A percentile compares a stretch with the other conserved stretches of the same genome.
phyloP scores from a whole-genome alignment of 2,329 filamentous ascomycete genomes.

The Aspergillus fructus region DNA sequence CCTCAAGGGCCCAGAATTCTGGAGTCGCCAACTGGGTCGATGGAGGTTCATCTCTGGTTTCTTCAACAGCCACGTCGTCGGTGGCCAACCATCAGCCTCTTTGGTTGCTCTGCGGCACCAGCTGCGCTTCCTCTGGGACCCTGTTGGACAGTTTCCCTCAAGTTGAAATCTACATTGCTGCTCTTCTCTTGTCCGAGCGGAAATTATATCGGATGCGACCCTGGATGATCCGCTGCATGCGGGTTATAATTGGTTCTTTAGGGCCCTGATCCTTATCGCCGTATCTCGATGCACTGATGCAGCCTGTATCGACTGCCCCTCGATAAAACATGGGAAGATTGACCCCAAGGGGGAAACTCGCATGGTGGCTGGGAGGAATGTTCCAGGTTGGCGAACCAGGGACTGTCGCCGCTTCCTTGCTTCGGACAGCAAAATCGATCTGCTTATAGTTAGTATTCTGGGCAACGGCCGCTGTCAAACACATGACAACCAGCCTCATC shows the following conservation, averaged over 20 bases:
- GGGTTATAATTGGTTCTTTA: conserved; percentile 8
- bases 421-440: neutral
- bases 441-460: neutral
- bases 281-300: conserved; percentile 1
- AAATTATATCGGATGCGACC: neutral
- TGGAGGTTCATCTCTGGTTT: neutral
- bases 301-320: neutral
- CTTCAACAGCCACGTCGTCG: neutral
- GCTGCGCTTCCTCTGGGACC: conserved; percentile 9
- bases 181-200: neutral
- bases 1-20: conserved; percentile 1
- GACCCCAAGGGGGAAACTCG: neutral
- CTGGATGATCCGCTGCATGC: conserved; percentile 1
- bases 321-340: neutral
- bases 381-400: neutral
- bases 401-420: neutral
- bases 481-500: neutral
- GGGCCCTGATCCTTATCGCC: conserved; percentile 11
- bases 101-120: conserved; percentile 7
- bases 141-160: conserved; percentile 11
- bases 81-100: conserved; percentile 4
- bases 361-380: neutral
- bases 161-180: too few relatives aligned
- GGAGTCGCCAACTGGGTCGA: conserved; percentile 10
- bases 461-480: neutral